These are phyloP conservation scores for Backusella circina DNA, from an alignment of 192 early-diverging fungal species.

Conservation along the genomic window DNA sequence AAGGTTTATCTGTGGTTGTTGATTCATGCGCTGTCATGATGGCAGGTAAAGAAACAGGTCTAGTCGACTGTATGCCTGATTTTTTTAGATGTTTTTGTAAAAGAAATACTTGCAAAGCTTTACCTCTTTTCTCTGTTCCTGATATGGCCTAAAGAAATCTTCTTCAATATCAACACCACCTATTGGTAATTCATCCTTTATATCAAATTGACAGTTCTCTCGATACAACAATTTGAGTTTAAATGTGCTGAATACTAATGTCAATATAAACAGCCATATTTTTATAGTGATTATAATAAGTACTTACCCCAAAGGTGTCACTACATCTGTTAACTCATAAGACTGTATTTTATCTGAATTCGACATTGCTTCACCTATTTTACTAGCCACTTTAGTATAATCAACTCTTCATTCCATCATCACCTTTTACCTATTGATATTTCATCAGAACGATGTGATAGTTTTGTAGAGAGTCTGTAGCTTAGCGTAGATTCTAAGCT, in stretches of 20 bases:
- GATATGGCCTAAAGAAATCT: conserved; percentile 59
- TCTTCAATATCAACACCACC: conserved; percentile 61
- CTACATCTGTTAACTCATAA: conserved; percentile 64
- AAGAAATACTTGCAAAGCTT: background rate
- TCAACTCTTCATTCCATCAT: background rate
- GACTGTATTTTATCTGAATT: conserved; percentile 55
- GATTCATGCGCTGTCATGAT: conserved; percentile 1
- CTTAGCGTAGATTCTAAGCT: conserved; percentile 51
- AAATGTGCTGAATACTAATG: conserved; percentile 48
- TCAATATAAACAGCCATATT: conserved; percentile 2
- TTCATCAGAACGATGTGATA: conserved; percentile 50
- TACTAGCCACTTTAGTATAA: background rate
- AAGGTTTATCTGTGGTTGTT: background rate
- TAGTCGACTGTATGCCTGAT: conserved; percentile 18
- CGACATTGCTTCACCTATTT: conserved; percentile 60
- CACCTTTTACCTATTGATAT: conserved; percentile 62
- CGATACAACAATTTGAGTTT: conserved; percentile 67
- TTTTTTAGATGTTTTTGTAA: conserved; percentile 25
- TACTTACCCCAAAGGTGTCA: conserved; percentile 67
- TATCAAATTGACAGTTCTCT: conserved; percentile 70
- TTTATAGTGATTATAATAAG: background rate
- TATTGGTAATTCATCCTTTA: conserved; percentile 44
- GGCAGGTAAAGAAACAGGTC: background rate
- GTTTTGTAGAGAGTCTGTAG: conserved; percentile 59
- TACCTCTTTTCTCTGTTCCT: background rate